Evolutionary conservation across 176 grass and related monocot species (phyloP).

Genomic region (Cocos nucifera): DNA sequence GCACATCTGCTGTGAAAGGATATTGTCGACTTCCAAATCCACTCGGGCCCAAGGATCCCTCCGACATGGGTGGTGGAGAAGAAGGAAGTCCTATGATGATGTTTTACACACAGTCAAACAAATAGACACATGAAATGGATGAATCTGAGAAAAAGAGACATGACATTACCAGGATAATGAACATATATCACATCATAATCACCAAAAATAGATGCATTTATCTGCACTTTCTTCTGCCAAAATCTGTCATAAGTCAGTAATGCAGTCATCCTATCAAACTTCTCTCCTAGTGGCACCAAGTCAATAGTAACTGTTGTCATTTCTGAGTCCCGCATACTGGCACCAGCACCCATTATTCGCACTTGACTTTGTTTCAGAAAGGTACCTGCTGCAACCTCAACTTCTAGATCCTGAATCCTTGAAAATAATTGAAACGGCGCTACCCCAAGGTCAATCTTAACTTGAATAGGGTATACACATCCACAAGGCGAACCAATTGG

Average conservation of each 20-base stretch:
- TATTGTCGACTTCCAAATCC: conserved; percentile 26
- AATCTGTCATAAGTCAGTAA: conserved; percentile 66
- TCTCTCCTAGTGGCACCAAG: conserved; percentile 72
- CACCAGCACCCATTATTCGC: conserved; percentile 65
- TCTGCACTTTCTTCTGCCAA: conserved; percentile 54
- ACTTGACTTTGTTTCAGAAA: conserved; percentile 78
- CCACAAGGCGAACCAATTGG: conserved; percentile 83
- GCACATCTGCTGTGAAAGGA: conserved; percentile 55
- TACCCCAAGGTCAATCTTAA: conserved; percentile 55
- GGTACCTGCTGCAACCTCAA: conserved; percentile 58
- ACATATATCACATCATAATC: conserved; percentile 55
- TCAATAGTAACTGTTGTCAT: conserved; percentile 66
- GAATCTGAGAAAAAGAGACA: conserved; percentile 24
- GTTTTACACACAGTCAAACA: not conserved
- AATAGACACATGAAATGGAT: not conserved
- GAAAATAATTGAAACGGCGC: conserved; percentile 63
- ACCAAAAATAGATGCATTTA: conserved; percentile 60
- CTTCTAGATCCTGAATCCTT: conserved; percentile 59
- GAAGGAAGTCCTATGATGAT: conserved; percentile 55
- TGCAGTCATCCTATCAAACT: conserved; percentile 73
- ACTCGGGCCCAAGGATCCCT: conserved; percentile 35
- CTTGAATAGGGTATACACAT: conserved; percentile 77
- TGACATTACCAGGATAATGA: conserved; percentile 58
- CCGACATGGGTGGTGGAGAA: conserved; percentile 24
- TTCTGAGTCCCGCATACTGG: conserved; percentile 45